A percentile compares a stretch with the other conserved stretches of the same genome.
Evolutionary conservation across 495 filamentous ascomycete genomes (phyloP).

Genomic region (Tricharina praecox): DNA sequence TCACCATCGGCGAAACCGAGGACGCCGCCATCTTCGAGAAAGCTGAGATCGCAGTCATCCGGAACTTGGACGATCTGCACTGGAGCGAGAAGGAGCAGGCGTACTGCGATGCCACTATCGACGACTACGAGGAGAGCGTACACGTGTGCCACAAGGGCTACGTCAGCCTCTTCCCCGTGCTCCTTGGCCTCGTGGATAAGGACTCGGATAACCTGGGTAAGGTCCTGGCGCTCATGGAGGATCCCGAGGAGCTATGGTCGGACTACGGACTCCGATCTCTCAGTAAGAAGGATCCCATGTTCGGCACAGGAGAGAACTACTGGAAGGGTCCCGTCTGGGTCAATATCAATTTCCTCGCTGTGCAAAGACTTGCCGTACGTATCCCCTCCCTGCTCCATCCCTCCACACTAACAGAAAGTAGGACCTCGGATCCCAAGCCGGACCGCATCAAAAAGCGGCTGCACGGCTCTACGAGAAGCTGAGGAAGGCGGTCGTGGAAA

Average conservation of each 20-base stretch:
- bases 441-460: slow-evolving; percentile 55
- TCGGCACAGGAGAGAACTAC: slow-evolving; percentile 87
- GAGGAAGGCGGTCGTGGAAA: slow-evolving; percentile 70
- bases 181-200: slow-evolving; percentile 58
- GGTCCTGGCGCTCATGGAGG: slow-evolving; percentile 56
- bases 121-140: slow-evolving; percentile 78
- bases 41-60: slow-evolving; percentile 60
- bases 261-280: slow-evolving; percentile 71
- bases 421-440: slow-evolving; percentile 34
- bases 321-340: slow-evolving; percentile 95
- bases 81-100: slow-evolving; percentile 64
- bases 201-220: slow-evolving; percentile 55
- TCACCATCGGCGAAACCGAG: slow-evolving; percentile 49
- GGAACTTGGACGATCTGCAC: slow-evolving; percentile 85
- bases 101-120: slow-evolving; percentile 90
- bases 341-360: slow-evolving; percentile 86
- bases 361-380: slow-evolving; percentile 68
- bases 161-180: slow-evolving; percentile 82
- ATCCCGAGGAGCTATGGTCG: slow-evolving; percentile 77
- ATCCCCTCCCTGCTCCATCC: slow-evolving; percentile 3
- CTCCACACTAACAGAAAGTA: slow-evolving; percentile 15
- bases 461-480: slow-evolving; percentile 57
- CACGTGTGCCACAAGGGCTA: slow-evolving; percentile 96
- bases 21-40: slow-evolving; percentile 56
- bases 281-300: slow-evolving; percentile 65